Conservation (phyloP, 1,284 basidiomycete species). For the Trichosporon inkin region DNA sequence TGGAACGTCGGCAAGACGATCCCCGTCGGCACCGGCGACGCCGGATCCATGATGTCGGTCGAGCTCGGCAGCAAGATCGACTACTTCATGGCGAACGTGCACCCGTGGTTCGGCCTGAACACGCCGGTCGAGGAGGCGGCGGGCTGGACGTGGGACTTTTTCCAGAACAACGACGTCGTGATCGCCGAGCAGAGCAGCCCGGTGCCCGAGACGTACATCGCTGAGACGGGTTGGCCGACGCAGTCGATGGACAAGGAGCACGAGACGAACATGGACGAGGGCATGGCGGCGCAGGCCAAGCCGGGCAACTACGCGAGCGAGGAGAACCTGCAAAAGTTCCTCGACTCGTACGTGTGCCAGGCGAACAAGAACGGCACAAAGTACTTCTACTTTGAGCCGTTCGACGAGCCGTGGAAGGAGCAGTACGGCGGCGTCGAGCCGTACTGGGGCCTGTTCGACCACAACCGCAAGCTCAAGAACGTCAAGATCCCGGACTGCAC, state of each 20-base stretch:
- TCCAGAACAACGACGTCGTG: conserved; percentile 58
- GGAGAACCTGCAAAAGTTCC: conserved; percentile 53
- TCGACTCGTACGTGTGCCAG: conserved; percentile 81
- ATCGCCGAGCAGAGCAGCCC: conserved; percentile 53
- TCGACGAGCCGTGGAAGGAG: conserved; percentile 79
- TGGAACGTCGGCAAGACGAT: conserved; percentile 56
- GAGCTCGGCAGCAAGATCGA: conserved; percentile 66
- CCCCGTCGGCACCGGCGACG: conserved; percentile 83
- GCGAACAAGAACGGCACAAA: conserved; percentile 72
- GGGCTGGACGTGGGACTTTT: conserved; percentile 62
- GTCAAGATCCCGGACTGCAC: conserved; percentile 53
- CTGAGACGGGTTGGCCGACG: conserved; percentile 89
- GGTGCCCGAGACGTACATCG: conserved; percentile 74
- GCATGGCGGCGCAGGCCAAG: background rate
- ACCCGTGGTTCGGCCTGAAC: conserved; percentile 66
- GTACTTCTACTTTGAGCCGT: conserved; percentile 69
- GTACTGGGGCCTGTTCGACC: conserved; percentile 63
- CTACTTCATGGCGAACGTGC: conserved; percentile 64
- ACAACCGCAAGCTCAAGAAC: conserved; percentile 53
- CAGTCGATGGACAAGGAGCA: conserved; percentile 25
- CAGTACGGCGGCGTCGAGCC: conserved; percentile 76
- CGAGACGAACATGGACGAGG: conserved; percentile 18
- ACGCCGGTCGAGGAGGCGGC: conserved; percentile 63
- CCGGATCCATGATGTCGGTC: conserved; percentile 77
- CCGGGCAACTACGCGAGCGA: conserved; percentile 8